A percentile compares a stretch with the other conserved stretches of the same genome.
Evolutionary conservation across 2,329 filamentous ascomycete species (phyloP).

Genomic region (Endocalyx cinctus): DNA sequence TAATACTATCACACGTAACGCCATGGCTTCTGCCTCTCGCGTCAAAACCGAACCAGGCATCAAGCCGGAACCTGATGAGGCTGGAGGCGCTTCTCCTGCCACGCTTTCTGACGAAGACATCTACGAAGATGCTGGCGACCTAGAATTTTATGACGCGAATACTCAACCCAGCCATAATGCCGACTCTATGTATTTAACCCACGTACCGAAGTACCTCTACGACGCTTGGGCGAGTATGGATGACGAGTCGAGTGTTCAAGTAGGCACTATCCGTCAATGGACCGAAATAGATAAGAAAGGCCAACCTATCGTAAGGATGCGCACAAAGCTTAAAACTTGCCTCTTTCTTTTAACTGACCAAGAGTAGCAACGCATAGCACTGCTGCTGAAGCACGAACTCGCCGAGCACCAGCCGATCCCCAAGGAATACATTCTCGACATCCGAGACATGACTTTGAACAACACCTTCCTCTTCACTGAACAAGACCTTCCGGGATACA

Average conservation of each 20-base stretch:
- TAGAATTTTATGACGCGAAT: constrained; percentile 49
- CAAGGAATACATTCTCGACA: constrained; percentile 79
- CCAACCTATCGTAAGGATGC: constrained; percentile 24
- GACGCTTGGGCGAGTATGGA: constrained; percentile 71
- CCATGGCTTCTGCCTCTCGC: constrained; percentile 24
- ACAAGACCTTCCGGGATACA: constrained; percentile 80
- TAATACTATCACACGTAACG: too few relatives aligned
- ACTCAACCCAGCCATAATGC: constrained; percentile 31
- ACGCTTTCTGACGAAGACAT: constrained; percentile 61
- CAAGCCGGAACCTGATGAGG: constrained; percentile 46
- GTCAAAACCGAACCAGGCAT: constrained; percentile 32
- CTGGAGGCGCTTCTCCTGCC: constrained; percentile 35
- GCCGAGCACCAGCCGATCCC: constrained; percentile 71
- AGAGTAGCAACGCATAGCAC: constrained; percentile 47
- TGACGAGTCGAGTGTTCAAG: constrained; percentile 75
- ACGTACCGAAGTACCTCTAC: constrained; percentile 76
- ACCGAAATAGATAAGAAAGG: constrained; percentile 49
- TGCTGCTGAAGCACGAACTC: constrained; percentile 63
- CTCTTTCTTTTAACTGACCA: too few relatives aligned
- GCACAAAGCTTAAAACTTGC: too few relatives aligned
- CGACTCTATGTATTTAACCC: constrained; percentile 63
- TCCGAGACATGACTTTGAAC: constrained; percentile 58
- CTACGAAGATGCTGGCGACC: constrained; percentile 56
- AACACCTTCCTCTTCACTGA: constrained; percentile 94
- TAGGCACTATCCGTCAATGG: constrained; percentile 68